Evolutionary conservation across 2,329 filamentous ascomycete species (phyloP), one percentile per base, ranked within the genome.

Genomic region (Pseudocercospora pini-densiflorae): DNA sequence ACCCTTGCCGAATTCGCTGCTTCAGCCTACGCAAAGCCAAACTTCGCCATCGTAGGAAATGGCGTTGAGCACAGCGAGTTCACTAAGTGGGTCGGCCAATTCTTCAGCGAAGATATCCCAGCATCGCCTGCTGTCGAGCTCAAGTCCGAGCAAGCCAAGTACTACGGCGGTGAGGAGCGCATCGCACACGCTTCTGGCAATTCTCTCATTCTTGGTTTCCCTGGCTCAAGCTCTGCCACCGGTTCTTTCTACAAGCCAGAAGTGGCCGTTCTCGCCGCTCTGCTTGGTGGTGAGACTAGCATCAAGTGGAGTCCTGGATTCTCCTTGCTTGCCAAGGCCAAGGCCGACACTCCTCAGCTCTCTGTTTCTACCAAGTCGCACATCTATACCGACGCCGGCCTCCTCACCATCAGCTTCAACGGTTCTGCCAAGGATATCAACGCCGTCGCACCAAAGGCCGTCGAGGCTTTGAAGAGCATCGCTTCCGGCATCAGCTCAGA

Each of bases 241-340:
- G 86, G 86, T 74, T 85, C 86, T 70, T 89, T 88, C 75, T 93
- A 92, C 86, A 97, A 97, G 86, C 92, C 95, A 63, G 94, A 97
- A 82, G 88, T 93, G 70, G 88, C 91, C 70, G 93, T 99, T 70
- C 89, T 99, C 64, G 89, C 92, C 65, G 89, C 93, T 70, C 89
- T 99, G 21, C 91, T 99, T 61, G 95, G 95, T 77, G 95, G 94
- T 68, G 84, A 96, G 81, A 91, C 93, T 62, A 91, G 85, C 81
- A 93, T 98, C 85, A 99, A 98, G 86, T 99, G 94, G 94, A 90
- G 92, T 61, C 84, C 92, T 70, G 95, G 95, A 75, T 98, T 97
- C 87, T 94, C 92, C 66, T 86, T 97, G 68, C 88, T 99, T 67
- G 87, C 91, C 77, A 94, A 97, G 85, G 90, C 90, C 68, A 87